These are phyloP conservation scores for Fraxinus floribunda DNA, from an alignment of 305 asterid genomes.

Conservation along the genomic window DNA sequence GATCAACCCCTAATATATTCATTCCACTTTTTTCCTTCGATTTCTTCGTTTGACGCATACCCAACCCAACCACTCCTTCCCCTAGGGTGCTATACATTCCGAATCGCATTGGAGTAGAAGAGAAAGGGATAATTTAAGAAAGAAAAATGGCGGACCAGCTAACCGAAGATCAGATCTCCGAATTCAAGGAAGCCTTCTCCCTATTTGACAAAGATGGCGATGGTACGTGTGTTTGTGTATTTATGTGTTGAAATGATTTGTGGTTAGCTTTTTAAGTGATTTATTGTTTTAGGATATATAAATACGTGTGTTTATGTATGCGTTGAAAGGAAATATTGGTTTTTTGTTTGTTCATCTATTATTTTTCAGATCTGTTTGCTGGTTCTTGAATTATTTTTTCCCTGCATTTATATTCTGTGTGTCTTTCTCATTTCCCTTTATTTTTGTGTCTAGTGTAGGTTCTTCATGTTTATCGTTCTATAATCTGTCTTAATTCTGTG, in stretches of 20 bases:
- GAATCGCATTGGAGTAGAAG: background rate
- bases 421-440: background rate
- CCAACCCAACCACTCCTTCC: background rate
- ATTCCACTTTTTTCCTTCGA: background rate
- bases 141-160: conserved; percentile 36
- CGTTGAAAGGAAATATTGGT: background rate
- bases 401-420: background rate
- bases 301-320: background rate
- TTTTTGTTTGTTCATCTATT: background rate
- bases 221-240: conserved; percentile 10
- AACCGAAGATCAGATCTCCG: conserved; percentile 43
- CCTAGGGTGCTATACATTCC: background rate
- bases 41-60: background rate
- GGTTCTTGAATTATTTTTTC: background rate
- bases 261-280: background rate
- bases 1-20: background rate
- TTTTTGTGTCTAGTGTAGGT: background rate
- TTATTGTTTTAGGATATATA: background rate
- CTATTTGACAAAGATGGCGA: conserved; percentile 39
- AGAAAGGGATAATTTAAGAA: background rate
- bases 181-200: conserved; percentile 38
- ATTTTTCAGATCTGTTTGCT: conserved; percentile 1
- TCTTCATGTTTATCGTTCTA: background rate
- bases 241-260: conserved; percentile 3
- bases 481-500: background rate